phyloP scores from a whole-genome alignment of 2,329 filamentous ascomycete genomes.

The Cytospora piceicola region DNA sequence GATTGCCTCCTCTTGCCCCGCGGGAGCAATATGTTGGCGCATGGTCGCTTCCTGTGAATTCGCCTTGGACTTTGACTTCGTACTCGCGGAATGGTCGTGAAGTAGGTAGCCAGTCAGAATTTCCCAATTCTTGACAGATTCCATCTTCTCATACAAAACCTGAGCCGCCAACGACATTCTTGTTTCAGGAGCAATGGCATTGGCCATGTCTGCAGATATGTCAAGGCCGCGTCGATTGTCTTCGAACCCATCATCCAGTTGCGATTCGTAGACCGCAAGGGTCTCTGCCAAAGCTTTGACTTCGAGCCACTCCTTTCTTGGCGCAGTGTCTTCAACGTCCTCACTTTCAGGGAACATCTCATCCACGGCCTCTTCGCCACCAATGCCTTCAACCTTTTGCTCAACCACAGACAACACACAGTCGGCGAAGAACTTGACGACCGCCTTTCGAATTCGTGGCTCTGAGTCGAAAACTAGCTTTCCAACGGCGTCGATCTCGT shows the following conservation, averaged over 20 bases:
- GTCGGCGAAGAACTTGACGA: conserved; percentile 87
- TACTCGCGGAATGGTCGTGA: conserved; percentile 80
- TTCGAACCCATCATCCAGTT: conserved; percentile 62
- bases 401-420: conserved; percentile 84
- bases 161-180: conserved; percentile 86
- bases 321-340: conserved; percentile 76
- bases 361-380: conserved; percentile 75
- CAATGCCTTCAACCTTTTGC: conserved; percentile 79
- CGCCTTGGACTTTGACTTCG: conserved; percentile 42
- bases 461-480: conserved; percentile 90
- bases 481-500: conserved; percentile 87
- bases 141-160: conserved; percentile 79
- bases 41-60: conserved; percentile 60
- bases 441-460: conserved; percentile 80
- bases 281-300: conserved; percentile 89
- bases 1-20: conserved; percentile 77
- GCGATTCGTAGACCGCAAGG: conserved; percentile 77
- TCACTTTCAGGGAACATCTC: conserved; percentile 73
- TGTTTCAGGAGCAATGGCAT: conserved; percentile 71
- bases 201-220: conserved; percentile 58
- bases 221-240: conserved; percentile 52
- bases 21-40: conserved; percentile 73
- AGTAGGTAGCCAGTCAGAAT: conserved; percentile 86
- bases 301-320: conserved; percentile 84
- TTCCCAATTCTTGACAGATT: conserved; percentile 85